Conservation (phyloP, 306 rosid genomes). For the Amphicarpaea edgeworthii region DNA sequence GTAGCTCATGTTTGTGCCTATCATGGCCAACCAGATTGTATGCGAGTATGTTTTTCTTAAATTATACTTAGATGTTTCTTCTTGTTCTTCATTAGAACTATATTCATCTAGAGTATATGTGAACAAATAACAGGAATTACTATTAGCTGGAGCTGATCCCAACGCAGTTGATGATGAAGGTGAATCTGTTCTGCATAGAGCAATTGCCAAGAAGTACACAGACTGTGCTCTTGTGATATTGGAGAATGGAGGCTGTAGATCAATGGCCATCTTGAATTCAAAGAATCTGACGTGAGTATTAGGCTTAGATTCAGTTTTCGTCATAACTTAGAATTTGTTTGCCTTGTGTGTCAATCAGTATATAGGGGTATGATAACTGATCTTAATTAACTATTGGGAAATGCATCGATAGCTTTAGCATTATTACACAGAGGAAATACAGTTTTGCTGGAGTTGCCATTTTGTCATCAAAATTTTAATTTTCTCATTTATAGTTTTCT, state of each 20-base stretch:
- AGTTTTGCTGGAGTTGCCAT: conserved; percentile 31
- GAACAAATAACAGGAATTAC: conserved; percentile 72
- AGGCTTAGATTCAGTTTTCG: not conserved
- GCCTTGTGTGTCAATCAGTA: conserved; percentile 21
- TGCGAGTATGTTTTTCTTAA: conserved; percentile 79
- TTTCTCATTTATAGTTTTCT: not conserved
- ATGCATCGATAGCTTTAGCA: conserved; percentile 27
- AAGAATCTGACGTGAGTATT: conserved; percentile 86
- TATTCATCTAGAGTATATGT: conserved; percentile 35
- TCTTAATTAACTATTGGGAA: conserved; percentile 38
- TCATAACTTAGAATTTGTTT: conserved; percentile 28
- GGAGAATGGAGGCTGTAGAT: conserved; percentile 97
- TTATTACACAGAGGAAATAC: conserved; percentile 25
- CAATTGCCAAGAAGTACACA: conserved; percentile 88
- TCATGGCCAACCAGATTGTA: conserved; percentile 99
- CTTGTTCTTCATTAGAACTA: conserved; percentile 41
- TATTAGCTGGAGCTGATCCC: conserved; percentile 97
- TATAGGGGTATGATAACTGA: conserved; percentile 4
- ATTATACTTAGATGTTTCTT: conserved; percentile 40
- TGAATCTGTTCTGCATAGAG: conserved; percentile 95
- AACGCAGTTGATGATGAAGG: conserved; percentile 97
- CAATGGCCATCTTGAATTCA: conserved; percentile 83
- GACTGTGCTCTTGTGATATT: conserved; percentile 94
- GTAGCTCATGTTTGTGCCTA: conserved; percentile 97
- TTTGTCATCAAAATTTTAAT: not conserved